These are phyloP conservation scores for Cladorrhinum samala DNA, from an alignment of 495 filamentous ascomycete species.

Conservation along the genomic window DNA sequence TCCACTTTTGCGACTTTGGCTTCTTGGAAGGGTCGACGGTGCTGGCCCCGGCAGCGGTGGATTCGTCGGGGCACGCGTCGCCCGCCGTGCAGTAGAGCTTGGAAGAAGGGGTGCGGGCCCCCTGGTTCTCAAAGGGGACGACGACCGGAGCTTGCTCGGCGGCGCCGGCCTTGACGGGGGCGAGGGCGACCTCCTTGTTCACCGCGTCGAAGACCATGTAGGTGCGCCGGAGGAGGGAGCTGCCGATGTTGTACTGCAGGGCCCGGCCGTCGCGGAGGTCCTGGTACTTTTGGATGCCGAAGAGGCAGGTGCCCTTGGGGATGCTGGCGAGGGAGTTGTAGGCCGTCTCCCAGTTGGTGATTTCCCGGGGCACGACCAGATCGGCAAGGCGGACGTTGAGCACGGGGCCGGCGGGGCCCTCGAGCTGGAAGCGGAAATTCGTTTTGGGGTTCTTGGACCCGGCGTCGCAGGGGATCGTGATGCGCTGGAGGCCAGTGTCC, in stretches of 20 bases:
- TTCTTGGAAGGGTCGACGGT: not conserved
- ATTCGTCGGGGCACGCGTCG: not conserved
- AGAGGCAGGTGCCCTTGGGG: conserved; percentile 1
- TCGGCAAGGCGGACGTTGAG: conserved; percentile 3
- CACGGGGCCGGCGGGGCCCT: not conserved
- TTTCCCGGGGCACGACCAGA: not conserved
- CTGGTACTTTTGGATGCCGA: conserved; percentile 1
- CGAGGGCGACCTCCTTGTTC: conserved; percentile 1
- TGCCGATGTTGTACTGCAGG: not conserved
- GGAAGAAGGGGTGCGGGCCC: conserved; percentile 10
- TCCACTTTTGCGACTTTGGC: not conserved
- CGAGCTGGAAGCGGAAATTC: not conserved
- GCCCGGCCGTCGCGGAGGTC: not conserved
- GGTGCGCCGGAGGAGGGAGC: not conserved
- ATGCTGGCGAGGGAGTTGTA: not conserved
- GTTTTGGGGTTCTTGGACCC: not conserved
- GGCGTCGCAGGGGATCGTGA: conserved; percentile 1
- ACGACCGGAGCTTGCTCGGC: not conserved
- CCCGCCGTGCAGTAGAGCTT: conserved; percentile 3
- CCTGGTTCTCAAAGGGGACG: conserved; percentile 5
- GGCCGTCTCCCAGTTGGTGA: not conserved
- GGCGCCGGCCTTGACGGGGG: not conserved
- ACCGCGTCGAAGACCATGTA: conserved; percentile 6
- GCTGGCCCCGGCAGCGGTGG: not conserved
- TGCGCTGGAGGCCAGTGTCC: not conserved